Percentiles rank a stretch among this genome's conserved stretches.
phyloP scores from a whole-genome alignment of 2,329 filamentous ascomycete species.

The Biscogniauxia sp. region DNA sequence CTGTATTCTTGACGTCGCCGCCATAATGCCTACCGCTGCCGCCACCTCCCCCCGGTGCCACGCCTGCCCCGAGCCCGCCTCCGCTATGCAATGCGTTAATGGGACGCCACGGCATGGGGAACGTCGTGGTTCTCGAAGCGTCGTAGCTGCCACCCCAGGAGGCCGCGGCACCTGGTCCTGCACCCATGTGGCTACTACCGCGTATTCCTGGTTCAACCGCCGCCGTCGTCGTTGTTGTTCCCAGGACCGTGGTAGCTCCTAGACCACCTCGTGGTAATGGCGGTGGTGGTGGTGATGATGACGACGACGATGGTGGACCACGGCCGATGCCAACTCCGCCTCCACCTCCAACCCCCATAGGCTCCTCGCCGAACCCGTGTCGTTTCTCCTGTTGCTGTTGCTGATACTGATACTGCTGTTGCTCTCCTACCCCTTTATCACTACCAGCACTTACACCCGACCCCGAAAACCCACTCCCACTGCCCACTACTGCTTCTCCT shows the following conservation, averaged over 20 bases:
- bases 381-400: background rate
- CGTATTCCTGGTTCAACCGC: background rate
- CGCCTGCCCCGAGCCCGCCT: too few species aligned
- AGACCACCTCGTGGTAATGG: too few species aligned
- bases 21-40: background rate
- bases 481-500: too few species aligned
- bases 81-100: background rate
- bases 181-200: background rate
- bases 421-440: too few species aligned
- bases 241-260: background rate
- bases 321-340: too few species aligned
- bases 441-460: too few species aligned
- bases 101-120: background rate
- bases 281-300: too few species aligned
- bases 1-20: background rate
- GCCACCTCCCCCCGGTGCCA: background rate
- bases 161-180: background rate
- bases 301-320: too few species aligned
- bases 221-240: too few species aligned
- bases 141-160: background rate
- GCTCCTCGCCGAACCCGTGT: background rate
- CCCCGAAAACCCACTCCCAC: background rate
- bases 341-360: slow-evolving; percentile 1
- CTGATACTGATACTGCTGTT: slow-evolving; percentile 5
- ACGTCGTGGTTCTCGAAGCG: background rate